phyloP scores from a whole-genome alignment of 805 yeast genomes.

The Kluyveromyces wickerhamii region DNA sequence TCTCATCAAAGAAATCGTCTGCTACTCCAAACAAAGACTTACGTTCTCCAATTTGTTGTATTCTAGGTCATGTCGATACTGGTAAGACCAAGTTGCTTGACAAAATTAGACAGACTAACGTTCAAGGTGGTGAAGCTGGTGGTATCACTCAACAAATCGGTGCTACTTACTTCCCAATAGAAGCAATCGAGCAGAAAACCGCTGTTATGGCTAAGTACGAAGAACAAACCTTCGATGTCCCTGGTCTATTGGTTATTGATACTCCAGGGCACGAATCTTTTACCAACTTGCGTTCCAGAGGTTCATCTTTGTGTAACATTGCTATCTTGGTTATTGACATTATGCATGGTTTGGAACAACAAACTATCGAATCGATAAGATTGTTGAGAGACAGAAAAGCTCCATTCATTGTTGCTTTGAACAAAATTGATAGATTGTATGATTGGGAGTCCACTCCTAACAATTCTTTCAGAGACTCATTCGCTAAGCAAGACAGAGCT shows the following conservation, averaged over 20 bases:
- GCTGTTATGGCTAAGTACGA: conserved; percentile 83
- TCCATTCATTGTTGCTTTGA: conserved; percentile 93
- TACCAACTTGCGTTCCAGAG: conserved; percentile 95
- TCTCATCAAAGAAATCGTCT: conserved; percentile 27
- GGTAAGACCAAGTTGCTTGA: conserved; percentile 97
- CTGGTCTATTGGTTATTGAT: conserved; percentile 93
- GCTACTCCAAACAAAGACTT: conserved; percentile 41
- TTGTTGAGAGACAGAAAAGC: conserved; percentile 94
- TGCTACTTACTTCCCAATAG: conserved; percentile 98
- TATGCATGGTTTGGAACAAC: conserved; percentile 98
- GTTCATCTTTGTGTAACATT: conserved; percentile 97
- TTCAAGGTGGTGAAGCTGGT: conserved; percentile 99
- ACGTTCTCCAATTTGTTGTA: conserved; percentile 99
- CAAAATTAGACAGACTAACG: conserved; percentile 96
- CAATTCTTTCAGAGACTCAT: conserved; percentile 93
- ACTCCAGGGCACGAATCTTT: conserved; percentile 99
- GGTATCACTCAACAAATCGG: conserved; percentile 99
- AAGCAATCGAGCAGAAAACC: conserved; percentile 84
- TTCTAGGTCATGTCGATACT: conserved; percentile 98
- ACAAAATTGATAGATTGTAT: conserved; percentile 94
- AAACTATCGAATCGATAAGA: conserved; percentile 89
- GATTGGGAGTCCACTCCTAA: conserved; percentile 90
- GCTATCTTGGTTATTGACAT: conserved; percentile 97
- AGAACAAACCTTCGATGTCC: conserved; percentile 83
- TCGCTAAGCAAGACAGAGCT: conserved; percentile 68